Evolutionary conservation across 1,139 yeast species (phyloP).

Genomic region (Blastobotrys elegans): DNA sequence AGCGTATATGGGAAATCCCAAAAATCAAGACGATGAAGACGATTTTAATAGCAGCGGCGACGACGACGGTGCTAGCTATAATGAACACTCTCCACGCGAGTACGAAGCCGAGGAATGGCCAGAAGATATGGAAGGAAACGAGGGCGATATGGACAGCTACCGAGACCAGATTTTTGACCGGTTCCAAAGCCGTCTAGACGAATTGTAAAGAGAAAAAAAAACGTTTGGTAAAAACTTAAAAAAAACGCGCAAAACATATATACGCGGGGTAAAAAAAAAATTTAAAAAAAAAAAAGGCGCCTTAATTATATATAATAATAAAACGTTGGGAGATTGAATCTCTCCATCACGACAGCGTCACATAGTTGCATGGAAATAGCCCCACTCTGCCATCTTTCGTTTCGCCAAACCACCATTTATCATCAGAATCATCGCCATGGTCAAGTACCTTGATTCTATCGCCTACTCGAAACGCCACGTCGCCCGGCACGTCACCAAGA

Average conservation of each 20-base stretch:
- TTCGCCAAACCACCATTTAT: conserved; percentile 61
- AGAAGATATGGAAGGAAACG: conserved; percentile 16
- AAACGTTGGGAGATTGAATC: too few species aligned
- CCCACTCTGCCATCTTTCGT: conserved; percentile 44
- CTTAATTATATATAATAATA: too few species aligned
- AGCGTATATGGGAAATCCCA: conserved; percentile 9
- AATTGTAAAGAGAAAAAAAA: not conserved
- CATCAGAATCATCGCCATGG: conserved; percentile 36
- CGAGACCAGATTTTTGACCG: conserved; percentile 27
- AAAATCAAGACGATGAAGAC: conserved; percentile 18
- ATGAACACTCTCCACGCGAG: conserved; percentile 4
- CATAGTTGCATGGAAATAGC: conserved; percentile 53
- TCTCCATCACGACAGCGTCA: conserved; percentile 23
- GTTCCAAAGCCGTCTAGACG: conserved; percentile 17
- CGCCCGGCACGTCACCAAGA: conserved; percentile 41
- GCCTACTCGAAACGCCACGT: conserved; percentile 47
- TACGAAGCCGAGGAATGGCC: conserved; percentile 8
- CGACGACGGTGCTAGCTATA: not conserved
- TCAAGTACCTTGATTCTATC: conserved; percentile 46
- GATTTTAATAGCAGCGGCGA: conserved; percentile 16
- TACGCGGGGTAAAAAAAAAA: too few species aligned
- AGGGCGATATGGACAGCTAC: conserved; percentile 27
- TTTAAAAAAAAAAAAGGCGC: not conserved
- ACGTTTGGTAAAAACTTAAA: conserved; percentile 8
- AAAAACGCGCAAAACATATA: too few species aligned